Evolutionary conservation across 1,284 basidiomycete genomes (phyloP), one percentile per base, ranked within the genome.

Genomic region (Malassezia sp.): DNA sequence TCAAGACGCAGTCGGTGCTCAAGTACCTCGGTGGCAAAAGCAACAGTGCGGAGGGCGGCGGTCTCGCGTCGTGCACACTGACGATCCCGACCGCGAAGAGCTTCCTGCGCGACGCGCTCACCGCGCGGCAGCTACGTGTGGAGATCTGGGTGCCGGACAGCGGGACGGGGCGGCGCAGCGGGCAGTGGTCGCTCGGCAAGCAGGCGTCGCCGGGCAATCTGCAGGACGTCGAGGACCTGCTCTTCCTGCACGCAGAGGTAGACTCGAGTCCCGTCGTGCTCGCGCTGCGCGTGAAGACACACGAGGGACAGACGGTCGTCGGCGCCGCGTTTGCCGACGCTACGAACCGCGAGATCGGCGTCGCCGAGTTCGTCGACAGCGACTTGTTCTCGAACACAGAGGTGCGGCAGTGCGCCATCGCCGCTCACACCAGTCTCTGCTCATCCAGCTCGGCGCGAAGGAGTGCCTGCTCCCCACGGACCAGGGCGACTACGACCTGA

Each of bases 401-500:
- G 76, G 88, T 88, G 26, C 22, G 52, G 44, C 11, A 12, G 15
- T n/a, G n/a, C n/a, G n/a, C n/a, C n/a, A n/a, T 23, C 22, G 15
- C 14, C 12, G 9, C 14, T 29, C 24, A 28, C 28, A 33, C 23
- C 33, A 93, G 85, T 90, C 87, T 3, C 78, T 97, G 12, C 75
- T 96, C 37, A 96, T 97, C 52, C 93, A 97, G 71, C 79, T 97
- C 1, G 90, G 87, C 2, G 87, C 90, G 34, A 97, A 97, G 70
- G 93, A 99, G 72, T 89, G 86, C 24, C 56, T 80, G 28, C 50
- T 80, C 6, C 73, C 76, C n/a, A 71, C 71, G 2, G 75, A 77
- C 54, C 76, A 76, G 39, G 69, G 68, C 26, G 88, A 96, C 67
- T 76, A 88, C 49, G 90, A 97, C 38, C 53, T 67, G 15, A 20